Percentiles rank a stretch among this genome's conserved stretches.
Evolutionary conservation across 495 filamentous ascomycete species (phyloP).

Genomic region (Penicillium flavigenum): DNA sequence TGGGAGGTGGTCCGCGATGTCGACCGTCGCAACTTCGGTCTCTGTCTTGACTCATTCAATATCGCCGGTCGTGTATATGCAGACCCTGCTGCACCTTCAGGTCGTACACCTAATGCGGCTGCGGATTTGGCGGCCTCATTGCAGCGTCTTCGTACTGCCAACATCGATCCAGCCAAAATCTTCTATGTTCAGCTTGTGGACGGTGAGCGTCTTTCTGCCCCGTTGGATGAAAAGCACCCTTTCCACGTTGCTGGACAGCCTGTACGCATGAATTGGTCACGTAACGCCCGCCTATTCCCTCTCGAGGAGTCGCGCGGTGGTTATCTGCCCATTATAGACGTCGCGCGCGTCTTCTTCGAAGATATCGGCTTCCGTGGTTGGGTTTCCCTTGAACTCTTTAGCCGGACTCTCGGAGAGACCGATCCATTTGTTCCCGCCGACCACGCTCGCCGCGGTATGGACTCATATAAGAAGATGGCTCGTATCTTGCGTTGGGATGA

Average conservation of each 20-base stretch:
- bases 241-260: conserved; percentile 65
- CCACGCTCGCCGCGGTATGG: conserved; percentile 63
- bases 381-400: conserved; percentile 81
- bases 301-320: conserved; percentile 69
- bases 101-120: conserved; percentile 58
- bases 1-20: conserved; percentile 69
- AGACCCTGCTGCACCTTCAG: conserved; percentile 57
- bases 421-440: conserved; percentile 55
- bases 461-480: conserved; percentile 60
- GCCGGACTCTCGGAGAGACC: conserved; percentile 59
- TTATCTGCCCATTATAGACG: conserved; percentile 65
- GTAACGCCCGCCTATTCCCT: conserved; percentile 75
- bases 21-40: conserved; percentile 69
- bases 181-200: conserved; percentile 82
- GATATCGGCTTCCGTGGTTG: conserved; percentile 69
- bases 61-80: conserved; percentile 73
- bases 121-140: conserved; percentile 58
- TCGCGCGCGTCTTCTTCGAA: conserved; percentile 61
- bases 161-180: conserved; percentile 65
- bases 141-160: conserved; percentile 47
- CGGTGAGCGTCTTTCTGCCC: conserved; percentile 60
- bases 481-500: conserved; percentile 33
- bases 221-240: conserved; percentile 60
- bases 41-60: conserved; percentile 81
- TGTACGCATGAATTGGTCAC: conserved; percentile 74